These are phyloP conservation scores for Suhomyces wounanorum DNA, from an alignment of 1,139 yeast species.

Conservation along the genomic window DNA sequence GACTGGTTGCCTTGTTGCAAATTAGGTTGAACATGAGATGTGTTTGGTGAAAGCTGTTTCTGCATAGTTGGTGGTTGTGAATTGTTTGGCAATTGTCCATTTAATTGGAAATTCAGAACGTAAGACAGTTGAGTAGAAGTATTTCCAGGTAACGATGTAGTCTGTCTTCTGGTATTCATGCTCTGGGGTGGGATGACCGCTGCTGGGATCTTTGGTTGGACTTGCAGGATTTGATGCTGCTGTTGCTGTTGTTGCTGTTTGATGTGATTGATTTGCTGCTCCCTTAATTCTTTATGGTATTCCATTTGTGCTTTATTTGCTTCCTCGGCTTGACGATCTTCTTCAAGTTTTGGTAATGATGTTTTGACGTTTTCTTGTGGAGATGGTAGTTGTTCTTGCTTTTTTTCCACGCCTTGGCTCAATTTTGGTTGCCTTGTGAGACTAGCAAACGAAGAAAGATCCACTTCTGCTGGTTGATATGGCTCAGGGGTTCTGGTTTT, in stretches of 20 bases:
- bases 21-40: not conserved
- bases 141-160: conserved; percentile 13
- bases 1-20: not conserved
- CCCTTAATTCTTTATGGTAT: conserved; percentile 6
- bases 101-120: conserved; percentile 3
- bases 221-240: conserved; percentile 5
- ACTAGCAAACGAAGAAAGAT: conserved; percentile 50
- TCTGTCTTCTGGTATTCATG: conserved; percentile 23
- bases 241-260: conserved; percentile 8
- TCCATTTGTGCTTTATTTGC: conserved; percentile 6
- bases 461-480: conserved; percentile 58
- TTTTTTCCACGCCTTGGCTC: conserved; percentile 1
- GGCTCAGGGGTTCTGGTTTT: conserved; percentile 28
- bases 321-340: conserved; percentile 10
- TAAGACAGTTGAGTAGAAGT: conserved; percentile 3
- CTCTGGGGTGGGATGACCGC: conserved; percentile 32
- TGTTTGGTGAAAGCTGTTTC: not conserved
- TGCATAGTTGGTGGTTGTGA: not conserved
- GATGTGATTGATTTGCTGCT: conserved; percentile 5
- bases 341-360: conserved; percentile 12
- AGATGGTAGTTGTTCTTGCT: conserved; percentile 1
- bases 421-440: conserved; percentile 47
- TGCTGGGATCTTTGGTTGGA: conserved; percentile 20
- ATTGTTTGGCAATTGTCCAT: not conserved
- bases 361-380: conserved; percentile 1